Evolutionary conservation across 1,284 basidiomycete species (phyloP), one percentile per base, ranked within the genome.

Genomic region (Cutaneotrichosporon spelunceum): DNA sequence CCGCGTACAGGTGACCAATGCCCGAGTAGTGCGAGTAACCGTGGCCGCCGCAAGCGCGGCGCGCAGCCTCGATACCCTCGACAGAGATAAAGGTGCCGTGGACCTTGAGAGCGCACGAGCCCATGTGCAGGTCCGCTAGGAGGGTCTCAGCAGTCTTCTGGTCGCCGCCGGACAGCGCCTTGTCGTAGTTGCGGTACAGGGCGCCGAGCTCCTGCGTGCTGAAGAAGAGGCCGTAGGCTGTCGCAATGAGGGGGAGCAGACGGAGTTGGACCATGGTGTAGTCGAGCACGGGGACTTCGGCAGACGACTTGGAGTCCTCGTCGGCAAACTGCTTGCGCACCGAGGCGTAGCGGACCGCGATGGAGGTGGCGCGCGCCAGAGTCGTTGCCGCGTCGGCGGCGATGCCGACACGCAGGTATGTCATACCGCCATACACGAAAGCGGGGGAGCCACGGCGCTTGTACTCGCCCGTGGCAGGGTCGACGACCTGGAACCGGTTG

Each of bases 191-290:
- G n/a, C n/a, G 68, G 67, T 78, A 79, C 71, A 79, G 77, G 16
- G 68, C 68, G 58, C 74, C 74, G 45, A 83, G 75, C 64, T 79
- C 75, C 47, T 81, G 66, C 21, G 79, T 78, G 2, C 82, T 83
- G 72, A 83, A 83, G n/a, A 82, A 82, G 64, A 83, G 83, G 6
- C 83, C 84, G 57, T 84, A 77, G 2, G 83, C 78, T 72, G 84
- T 83, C 14, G 83, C 81, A 16, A 84, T 75, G 16, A 84, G 75
- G 21, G 84, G 84, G 73, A 85, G 79, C 34, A 85, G 71, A 11
- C 84, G 78, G 27, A 83, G 78, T 71, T 85, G 84, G 69, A 84
- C 83, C 53, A 84, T 83, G 1, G 82, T 81, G 70, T 85, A 85
- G 72, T 84, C 83, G 64, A 85, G 75, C 29, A 85, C 69, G 63